Conservation (phyloP, 306 rosid species). For the Dalbergia oliveri region DNA sequence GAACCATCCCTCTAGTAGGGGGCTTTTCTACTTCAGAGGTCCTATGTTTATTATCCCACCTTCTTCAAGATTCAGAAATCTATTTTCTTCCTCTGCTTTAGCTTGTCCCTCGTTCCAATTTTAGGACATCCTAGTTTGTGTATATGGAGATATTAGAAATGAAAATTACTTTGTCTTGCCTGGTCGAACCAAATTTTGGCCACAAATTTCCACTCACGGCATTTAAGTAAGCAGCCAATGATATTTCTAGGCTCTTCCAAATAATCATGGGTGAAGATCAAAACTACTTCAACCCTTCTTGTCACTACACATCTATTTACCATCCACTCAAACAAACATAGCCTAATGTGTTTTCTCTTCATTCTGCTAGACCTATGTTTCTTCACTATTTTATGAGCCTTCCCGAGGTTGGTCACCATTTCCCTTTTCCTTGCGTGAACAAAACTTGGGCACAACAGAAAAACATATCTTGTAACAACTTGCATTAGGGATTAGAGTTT, state of each 20-base stretch:
- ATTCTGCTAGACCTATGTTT: conserved; percentile 1
- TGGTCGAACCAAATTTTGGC: neutral
- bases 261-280: neutral
- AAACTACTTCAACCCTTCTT: neutral
- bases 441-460: neutral
- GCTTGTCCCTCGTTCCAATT: neutral
- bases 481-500: neutral
- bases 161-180: neutral
- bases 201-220: neutral
- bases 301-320: neutral
- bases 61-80: neutral
- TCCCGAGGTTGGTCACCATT: neutral
- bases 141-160: neutral
- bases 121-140: neutral
- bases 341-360: conserved; percentile 8
- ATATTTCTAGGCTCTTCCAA: neutral
- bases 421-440: neutral
- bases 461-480: neutral
- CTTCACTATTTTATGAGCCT: neutral
- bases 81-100: neutral
- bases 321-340: neutral
- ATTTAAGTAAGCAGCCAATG: neutral
- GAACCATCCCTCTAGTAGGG: neutral
- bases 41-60: neutral
- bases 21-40: neutral